Conservation (phyloP, 2,329 filamentous ascomycete species). For the Ophiostoma himal-ulmi region DNA sequence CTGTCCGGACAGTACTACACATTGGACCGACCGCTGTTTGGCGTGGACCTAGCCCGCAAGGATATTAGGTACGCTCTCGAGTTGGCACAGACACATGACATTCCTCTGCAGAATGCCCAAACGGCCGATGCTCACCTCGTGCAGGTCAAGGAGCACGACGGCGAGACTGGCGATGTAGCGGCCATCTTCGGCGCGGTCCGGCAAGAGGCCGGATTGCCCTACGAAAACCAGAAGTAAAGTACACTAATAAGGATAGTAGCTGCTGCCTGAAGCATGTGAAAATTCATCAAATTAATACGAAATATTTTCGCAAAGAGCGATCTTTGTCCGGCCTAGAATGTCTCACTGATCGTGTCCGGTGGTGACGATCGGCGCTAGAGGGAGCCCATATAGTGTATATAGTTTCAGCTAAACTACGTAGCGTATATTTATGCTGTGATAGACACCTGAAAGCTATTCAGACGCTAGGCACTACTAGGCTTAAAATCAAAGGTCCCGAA, state of each 20-base stretch:
- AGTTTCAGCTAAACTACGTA: not conserved
- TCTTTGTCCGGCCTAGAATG: not conserved
- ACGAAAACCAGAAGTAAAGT: constrained; percentile 51
- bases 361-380: not conserved
- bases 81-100: constrained; percentile 58
- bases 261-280: not conserved
- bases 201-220: constrained; percentile 66
- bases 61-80: constrained; percentile 69
- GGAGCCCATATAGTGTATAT: constrained; percentile 30
- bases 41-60: constrained; percentile 75
- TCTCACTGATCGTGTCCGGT: not conserved
- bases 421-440: not conserved
- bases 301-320: not conserved
- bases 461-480: not conserved
- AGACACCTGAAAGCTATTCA: not conserved
- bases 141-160: constrained; percentile 60
- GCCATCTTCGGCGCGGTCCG: constrained; percentile 77
- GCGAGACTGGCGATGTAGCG: constrained; percentile 69
- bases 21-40: constrained; percentile 73
- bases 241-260: not conserved
- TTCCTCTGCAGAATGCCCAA: constrained; percentile 58
- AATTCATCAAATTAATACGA: not conserved
- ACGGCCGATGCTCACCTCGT: constrained; percentile 63
- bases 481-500: not conserved
- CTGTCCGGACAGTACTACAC: constrained; percentile 71